A percentile compares a stretch with the other conserved stretches of the same genome.
These are phyloP conservation scores for Cynara cardunculus DNA, from an alignment of 129 eudicot species.

Conservation along the genomic window DNA sequence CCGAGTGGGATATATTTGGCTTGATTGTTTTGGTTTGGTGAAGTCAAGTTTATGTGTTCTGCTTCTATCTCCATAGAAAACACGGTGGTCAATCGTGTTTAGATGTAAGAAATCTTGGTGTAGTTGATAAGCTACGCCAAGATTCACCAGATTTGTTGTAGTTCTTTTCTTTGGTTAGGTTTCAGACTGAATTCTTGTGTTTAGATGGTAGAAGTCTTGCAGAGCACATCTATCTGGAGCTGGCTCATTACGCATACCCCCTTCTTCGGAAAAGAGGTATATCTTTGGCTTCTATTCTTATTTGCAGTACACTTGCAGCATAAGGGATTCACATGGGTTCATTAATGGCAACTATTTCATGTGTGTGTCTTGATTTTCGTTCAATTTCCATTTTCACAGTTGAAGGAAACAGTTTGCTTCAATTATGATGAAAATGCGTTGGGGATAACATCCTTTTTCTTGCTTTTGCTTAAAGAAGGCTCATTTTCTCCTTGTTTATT, in stretches of 20 bases:
- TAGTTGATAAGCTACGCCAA: neutral
- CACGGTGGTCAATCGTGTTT: neutral
- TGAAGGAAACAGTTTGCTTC: slow-evolving; percentile 9
- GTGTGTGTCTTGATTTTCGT: neutral
- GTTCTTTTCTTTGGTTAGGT: neutral
- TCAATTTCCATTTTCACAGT: neutral
- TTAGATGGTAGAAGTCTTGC: neutral
- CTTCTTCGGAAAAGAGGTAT: neutral
- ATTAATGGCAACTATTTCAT: slow-evolving; percentile 15
- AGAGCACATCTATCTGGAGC: neutral
- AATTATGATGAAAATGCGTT: slow-evolving; percentile 22
- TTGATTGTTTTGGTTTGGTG: neutral
- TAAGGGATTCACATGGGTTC: slow-evolving; percentile 31
- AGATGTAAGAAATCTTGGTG: neutral
- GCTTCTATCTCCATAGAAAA: neutral
- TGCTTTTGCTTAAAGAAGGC: slow-evolving; percentile 29
- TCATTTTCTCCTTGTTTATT: slow-evolving; percentile 16
- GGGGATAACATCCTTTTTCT: slow-evolving; percentile 1
- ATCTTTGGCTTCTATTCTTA: slow-evolving; percentile 10
- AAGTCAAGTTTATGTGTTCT: neutral
- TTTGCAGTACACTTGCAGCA: slow-evolving; percentile 20
- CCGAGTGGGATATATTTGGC: neutral
- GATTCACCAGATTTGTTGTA: neutral
- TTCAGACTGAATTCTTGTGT: neutral
- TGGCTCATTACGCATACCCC: neutral